Conservation (phyloP, 2,329 filamentous ascomycete genomes). For the Alternaria sp. region DNA sequence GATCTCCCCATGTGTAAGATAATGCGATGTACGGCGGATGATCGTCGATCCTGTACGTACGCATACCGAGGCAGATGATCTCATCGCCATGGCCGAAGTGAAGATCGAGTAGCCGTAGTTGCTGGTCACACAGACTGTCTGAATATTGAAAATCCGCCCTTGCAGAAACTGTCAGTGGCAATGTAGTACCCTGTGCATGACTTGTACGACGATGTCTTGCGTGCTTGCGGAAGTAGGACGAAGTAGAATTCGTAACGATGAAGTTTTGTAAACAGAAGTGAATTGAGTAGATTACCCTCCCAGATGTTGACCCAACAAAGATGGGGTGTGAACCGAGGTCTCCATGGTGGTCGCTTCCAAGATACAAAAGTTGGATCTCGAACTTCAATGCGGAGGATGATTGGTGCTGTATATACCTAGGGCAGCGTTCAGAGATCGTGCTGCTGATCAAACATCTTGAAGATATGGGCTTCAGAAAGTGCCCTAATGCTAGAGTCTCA, state of each 20-base stretch:
- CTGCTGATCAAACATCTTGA: too few relatives aligned
- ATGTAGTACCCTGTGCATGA: background rate
- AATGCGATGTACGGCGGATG: conserved; percentile 1
- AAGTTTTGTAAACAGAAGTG: background rate
- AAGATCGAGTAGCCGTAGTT: conserved; percentile 1
- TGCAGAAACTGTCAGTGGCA: background rate
- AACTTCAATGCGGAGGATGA: background rate
- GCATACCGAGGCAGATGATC: background rate
- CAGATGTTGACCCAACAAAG: background rate
- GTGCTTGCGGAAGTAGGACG: background rate
- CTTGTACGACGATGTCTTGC: background rate
- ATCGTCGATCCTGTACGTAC: background rate
- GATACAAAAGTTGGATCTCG: background rate
- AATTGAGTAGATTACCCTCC: background rate
- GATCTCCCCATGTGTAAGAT: background rate
- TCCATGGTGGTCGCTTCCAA: background rate
- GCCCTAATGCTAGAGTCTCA: background rate
- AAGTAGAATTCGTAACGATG: background rate
- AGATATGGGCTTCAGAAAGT: background rate
- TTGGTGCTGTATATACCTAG: background rate
- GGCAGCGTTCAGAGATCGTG: background rate
- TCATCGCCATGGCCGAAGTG: background rate
- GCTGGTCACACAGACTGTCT: background rate
- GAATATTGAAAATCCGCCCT: background rate
- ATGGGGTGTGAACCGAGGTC: background rate